Evolutionary conservation across 345 rosid species (phyloP).

Genomic region (Corchorus capsularis): DNA sequence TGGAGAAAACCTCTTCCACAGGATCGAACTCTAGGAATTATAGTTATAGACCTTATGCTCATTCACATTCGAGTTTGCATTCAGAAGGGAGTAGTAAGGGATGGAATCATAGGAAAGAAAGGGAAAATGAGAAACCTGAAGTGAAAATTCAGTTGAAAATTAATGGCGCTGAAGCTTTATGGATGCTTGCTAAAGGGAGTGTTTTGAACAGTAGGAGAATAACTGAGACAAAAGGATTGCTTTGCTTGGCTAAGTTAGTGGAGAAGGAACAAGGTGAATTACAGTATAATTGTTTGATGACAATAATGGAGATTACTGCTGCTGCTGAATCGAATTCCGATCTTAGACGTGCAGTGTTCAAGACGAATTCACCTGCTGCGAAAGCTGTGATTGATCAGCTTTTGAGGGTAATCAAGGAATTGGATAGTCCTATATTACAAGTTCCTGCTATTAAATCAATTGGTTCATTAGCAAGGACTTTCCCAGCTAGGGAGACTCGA

Average conservation of each 20-base stretch:
- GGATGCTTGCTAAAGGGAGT: constrained; percentile 84
- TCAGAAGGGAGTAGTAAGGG: constrained; percentile 33
- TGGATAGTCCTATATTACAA: constrained; percentile 48
- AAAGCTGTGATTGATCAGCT: constrained; percentile 88
- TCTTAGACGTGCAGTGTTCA: constrained; percentile 82
- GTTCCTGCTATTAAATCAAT: constrained; percentile 71
- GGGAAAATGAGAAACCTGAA: constrained; percentile 74
- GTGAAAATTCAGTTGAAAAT: constrained; percentile 64
- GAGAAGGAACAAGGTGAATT: constrained; percentile 69
- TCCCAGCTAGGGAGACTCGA: constrained; percentile 82
- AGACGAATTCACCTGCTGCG: constrained; percentile 84
- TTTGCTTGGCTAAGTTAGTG: constrained; percentile 81
- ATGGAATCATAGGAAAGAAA: constrained; percentile 49
- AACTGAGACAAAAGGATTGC: constrained; percentile 91
- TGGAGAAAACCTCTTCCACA: constrained; percentile 29
- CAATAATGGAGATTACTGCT: constrained; percentile 76
- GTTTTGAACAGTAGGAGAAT: constrained; percentile 70
- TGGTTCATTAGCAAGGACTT: constrained; percentile 85
- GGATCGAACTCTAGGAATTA: constrained; percentile 25
- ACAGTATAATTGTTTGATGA: constrained; percentile 79
- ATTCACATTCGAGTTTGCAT: constrained; percentile 45
- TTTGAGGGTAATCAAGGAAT: constrained; percentile 57
- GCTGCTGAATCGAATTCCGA: constrained; percentile 75
- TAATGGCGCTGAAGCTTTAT: constrained; percentile 67
- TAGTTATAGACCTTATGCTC: constrained; percentile 38